Conservation (phyloP, 352 stramenopile species). For the Globisporangium alternatum region DNA sequence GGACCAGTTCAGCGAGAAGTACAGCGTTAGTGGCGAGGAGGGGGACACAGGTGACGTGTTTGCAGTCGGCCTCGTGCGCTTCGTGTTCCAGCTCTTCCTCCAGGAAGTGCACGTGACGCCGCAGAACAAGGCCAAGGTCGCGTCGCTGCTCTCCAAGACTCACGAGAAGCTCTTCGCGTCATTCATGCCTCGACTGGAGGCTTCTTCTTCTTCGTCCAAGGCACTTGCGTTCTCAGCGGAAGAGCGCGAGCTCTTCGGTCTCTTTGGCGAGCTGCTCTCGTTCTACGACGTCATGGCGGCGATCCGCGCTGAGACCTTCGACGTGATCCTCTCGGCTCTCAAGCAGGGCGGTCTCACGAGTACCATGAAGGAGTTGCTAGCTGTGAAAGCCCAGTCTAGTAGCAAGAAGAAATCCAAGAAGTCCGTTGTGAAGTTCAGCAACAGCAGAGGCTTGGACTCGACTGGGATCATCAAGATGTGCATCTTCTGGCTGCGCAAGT, state of each 20-base stretch:
- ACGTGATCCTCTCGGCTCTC: conserved; percentile 43
- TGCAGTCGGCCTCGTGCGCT: conserved; percentile 51
- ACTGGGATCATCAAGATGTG: conserved; percentile 77
- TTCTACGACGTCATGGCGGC: conserved; percentile 56
- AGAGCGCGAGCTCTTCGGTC: conserved; percentile 61
- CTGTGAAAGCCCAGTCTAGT: conserved; percentile 9
- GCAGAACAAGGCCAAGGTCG: conserved; percentile 64
- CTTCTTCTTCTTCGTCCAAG: conserved; percentile 7
- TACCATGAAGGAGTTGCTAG: conserved; percentile 43
- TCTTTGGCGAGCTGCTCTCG: conserved; percentile 77
- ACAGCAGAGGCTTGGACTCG: conserved; percentile 25
- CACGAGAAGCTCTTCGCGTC: conserved; percentile 50
- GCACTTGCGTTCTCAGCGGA: conserved; percentile 28
- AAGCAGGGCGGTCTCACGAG: conserved; percentile 27
- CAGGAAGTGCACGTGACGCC: conserved; percentile 82
- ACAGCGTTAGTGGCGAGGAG: conserved; percentile 10
- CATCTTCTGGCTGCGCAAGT: conserved; percentile 53
- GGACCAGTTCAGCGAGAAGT: conserved; percentile 36
- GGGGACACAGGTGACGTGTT: conserved; percentile 4
- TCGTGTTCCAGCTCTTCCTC: conserved; percentile 73
- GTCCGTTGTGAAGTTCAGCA: neutral
- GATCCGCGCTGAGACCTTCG: conserved; percentile 40
- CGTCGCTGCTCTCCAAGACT: conserved; percentile 43
- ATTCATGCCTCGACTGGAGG: conserved; percentile 21
- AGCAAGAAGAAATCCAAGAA: conserved; percentile 14